phyloP scores from a whole-genome alignment of 179 eudicot species.

The Gypsophila paniculata region DNA sequence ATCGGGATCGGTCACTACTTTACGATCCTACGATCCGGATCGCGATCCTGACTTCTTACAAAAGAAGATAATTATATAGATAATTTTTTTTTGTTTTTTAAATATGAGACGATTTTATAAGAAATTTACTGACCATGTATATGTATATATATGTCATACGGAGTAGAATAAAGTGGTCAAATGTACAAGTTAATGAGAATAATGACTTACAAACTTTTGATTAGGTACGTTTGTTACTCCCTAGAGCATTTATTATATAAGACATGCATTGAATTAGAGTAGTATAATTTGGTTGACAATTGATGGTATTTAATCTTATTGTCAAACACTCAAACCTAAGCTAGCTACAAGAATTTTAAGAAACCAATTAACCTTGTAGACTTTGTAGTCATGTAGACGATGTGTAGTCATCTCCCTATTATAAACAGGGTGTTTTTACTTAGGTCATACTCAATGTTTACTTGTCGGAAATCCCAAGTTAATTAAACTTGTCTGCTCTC shows the following conservation, averaged over 20 bases:
- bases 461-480: slow-evolving; percentile 36
- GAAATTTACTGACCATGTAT: too few species aligned
- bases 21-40: too few species aligned
- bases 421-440: background rate
- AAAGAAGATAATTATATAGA: too few species aligned
- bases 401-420: too few species aligned
- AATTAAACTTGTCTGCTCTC: slow-evolving; percentile 27
- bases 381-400: background rate
- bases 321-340: background rate
- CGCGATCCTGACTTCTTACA: too few species aligned
- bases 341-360: background rate
- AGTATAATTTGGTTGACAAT: slow-evolving; percentile 11
- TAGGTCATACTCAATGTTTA: slow-evolving; percentile 17
- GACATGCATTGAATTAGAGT: background rate
- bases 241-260: slow-evolving; percentile 25
- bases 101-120: too few species aligned
- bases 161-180: slow-evolving; percentile 25
- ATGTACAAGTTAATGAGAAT: slow-evolving; percentile 20
- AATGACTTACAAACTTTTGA: slow-evolving; percentile 15
- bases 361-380: background rate
- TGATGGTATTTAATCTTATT: background rate
- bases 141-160: too few species aligned
- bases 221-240: slow-evolving; percentile 37
- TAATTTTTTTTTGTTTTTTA: too few species aligned
- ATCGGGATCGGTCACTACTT: too few species aligned